These are phyloP conservation scores for Suhomyces terraborum DNA, from an alignment of 1,139 yeast species.

Conservation along the genomic window DNA sequence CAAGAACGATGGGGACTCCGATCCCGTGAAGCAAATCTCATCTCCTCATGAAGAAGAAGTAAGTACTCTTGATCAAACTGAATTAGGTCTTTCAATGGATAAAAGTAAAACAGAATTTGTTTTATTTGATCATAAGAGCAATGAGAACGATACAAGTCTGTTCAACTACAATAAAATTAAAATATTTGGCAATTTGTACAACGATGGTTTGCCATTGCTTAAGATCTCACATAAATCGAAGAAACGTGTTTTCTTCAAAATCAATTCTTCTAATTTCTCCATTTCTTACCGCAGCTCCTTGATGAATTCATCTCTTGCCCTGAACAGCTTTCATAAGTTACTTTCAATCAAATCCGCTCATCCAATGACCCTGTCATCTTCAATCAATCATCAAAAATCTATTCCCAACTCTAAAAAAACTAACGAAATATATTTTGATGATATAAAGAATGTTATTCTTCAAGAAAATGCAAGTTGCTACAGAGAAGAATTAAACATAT, in stretches of 20 bases:
- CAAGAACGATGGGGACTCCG: slow-evolving; percentile 5
- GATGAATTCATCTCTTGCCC: slow-evolving; percentile 18
- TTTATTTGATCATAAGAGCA: not conserved
- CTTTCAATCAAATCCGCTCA: slow-evolving; percentile 6
- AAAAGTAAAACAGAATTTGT: not conserved
- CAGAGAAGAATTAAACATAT: slow-evolving; percentile 77
- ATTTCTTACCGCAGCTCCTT: slow-evolving; percentile 48
- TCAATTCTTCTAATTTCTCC: slow-evolving; percentile 39
- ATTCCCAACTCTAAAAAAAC: slow-evolving; percentile 24
- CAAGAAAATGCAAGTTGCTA: slow-evolving; percentile 78
- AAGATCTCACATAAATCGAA: slow-evolving; percentile 72
- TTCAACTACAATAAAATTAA: not conserved
- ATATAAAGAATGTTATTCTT: slow-evolving; percentile 65
- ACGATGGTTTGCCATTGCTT: slow-evolving; percentile 53
- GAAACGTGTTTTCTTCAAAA: slow-evolving; percentile 45
- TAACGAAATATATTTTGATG: slow-evolving; percentile 64
- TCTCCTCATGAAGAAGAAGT: not conserved
- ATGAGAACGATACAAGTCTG: not conserved
- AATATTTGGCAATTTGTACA: slow-evolving; percentile 23
- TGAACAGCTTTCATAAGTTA: slow-evolving; percentile 19
- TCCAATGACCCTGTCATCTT: not conserved
- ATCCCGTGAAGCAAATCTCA: too few species aligned
- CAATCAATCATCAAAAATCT: not conserved
- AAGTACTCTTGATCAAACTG: not conserved
- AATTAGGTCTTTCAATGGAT: not conserved